Conservation (phyloP, 2,329 filamentous ascomycete genomes). For the Calonectria naviculata region DNA sequence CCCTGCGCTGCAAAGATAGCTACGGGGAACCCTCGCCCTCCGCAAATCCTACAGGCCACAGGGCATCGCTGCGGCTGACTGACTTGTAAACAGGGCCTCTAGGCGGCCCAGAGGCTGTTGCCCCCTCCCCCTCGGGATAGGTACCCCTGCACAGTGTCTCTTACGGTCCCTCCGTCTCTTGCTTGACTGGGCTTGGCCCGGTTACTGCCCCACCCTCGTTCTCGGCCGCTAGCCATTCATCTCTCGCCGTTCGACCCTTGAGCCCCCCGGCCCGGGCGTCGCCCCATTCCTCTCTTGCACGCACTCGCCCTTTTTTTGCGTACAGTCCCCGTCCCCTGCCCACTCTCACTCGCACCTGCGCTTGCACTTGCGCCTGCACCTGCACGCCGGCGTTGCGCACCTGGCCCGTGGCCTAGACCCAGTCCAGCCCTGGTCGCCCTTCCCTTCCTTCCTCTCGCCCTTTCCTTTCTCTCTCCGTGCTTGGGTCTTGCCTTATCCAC, state of each 20-base stretch:
- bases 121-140: constrained; percentile 15
- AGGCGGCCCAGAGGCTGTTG: background rate
- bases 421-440: constrained; percentile 10
- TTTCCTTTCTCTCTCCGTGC: constrained; percentile 6
- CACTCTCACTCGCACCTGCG: constrained; percentile 29
- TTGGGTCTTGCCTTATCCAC: constrained; percentile 23
- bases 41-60: background rate
- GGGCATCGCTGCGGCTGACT: constrained; percentile 2
- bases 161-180: constrained; percentile 28
- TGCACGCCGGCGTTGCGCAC: constrained; percentile 4
- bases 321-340: constrained; percentile 4
- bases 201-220: constrained; percentile 16
- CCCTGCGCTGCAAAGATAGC: background rate
- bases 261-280: constrained; percentile 12
- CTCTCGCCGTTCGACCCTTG: constrained; percentile 16
- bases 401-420: constrained; percentile 17
- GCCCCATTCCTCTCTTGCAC: constrained; percentile 20
- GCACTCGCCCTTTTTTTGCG: constrained; percentile 17
- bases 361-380: constrained; percentile 25
- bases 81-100: constrained; percentile 2
- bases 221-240: constrained; percentile 26
- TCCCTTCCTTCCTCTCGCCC: constrained; percentile 11
- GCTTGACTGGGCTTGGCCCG: constrained; percentile 22
- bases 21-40: constrained; percentile 1
- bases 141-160: constrained; percentile 41